Evolutionary conservation across 345 rosid genomes (phyloP).

Genomic region (Populus ilicifolia): DNA sequence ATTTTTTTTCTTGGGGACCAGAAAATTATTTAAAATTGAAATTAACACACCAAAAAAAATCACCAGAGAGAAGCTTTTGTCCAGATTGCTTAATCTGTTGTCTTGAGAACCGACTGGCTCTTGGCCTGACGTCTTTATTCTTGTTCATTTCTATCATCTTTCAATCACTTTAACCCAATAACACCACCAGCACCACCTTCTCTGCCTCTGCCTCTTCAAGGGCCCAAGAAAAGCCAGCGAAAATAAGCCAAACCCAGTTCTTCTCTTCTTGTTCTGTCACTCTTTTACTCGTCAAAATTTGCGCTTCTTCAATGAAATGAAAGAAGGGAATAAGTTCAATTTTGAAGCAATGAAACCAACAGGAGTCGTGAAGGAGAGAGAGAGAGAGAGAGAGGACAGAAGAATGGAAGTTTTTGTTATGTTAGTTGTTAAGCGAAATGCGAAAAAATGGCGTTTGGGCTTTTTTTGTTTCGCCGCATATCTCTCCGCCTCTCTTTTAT

Average conservation of each 20-base stretch:
- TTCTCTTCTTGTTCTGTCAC: conserved; percentile 11
- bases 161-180: neutral
- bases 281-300: neutral
- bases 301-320: conserved; percentile 7
- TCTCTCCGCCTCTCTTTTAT: conserved; percentile 26
- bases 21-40: neutral
- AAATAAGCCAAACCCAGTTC: conserved; percentile 25
- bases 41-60: conserved; percentile 9
- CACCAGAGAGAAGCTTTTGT: conserved; percentile 41
- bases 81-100: conserved; percentile 46
- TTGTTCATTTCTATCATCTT: conserved; percentile 52
- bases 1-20: conserved; percentile 1
- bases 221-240: conserved; percentile 20
- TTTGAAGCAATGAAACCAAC: neutral
- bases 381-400: neutral
- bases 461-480: conserved; percentile 20
- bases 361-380: neutral
- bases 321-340: neutral
- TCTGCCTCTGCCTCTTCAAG: neutral
- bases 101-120: conserved; percentile 50
- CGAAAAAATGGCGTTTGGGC: conserved; percentile 25
- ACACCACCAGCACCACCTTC: neutral
- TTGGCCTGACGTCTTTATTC: conserved; percentile 55
- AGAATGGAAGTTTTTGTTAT: neutral
- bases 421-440: conserved; percentile 3